Evolutionary conservation across 192 early-diverging fungal genomes (phyloP).

Genomic region (Diversispora eburnea): DNA sequence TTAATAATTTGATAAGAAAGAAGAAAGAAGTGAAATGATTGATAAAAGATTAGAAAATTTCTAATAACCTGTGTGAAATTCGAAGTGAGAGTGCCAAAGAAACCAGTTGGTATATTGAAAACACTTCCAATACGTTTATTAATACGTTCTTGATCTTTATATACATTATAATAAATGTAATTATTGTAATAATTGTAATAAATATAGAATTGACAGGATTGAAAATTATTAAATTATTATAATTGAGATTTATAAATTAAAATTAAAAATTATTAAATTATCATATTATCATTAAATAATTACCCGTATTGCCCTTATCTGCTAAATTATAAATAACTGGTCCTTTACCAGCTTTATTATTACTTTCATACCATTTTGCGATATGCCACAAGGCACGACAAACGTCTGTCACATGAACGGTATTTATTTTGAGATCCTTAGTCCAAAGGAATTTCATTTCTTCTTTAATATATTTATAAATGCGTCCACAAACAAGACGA

Average conservation of each 20-base stretch:
- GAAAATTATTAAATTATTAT: neutral
- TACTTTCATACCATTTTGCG: slow-evolving; percentile 48
- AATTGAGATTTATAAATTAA: neutral
- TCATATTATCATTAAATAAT: slow-evolving; percentile 20
- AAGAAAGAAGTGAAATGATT: too few relatives aligned
- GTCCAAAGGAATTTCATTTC: slow-evolving; percentile 95
- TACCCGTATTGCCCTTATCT: slow-evolving; percentile 85
- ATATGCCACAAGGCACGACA: slow-evolving; percentile 55
- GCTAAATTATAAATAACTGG: slow-evolving; percentile 76
- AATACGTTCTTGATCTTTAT: slow-evolving; percentile 72
- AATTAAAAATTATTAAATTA: slow-evolving; percentile 3
- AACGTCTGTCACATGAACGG: slow-evolving; percentile 91
- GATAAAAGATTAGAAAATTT: neutral
- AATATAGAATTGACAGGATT: neutral
- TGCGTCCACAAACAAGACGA: slow-evolving; percentile 86
- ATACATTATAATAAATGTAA: neutral
- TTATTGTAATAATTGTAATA: neutral
- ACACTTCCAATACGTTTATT: slow-evolving; percentile 66
- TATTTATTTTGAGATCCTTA: slow-evolving; percentile 86
- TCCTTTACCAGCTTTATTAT: slow-evolving; percentile 41
- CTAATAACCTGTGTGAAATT: slow-evolving; percentile 70
- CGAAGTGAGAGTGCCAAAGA: slow-evolving; percentile 72
- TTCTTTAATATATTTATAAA: slow-evolving; percentile 76
- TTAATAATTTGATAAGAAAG: neutral
- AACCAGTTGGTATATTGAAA: slow-evolving; percentile 82